A percentile compares a stretch with the other conserved stretches of the same genome.
phyloP scores from a whole-genome alignment of 1,139 yeast genomes.

The Groenewaldozyma sp. region DNA sequence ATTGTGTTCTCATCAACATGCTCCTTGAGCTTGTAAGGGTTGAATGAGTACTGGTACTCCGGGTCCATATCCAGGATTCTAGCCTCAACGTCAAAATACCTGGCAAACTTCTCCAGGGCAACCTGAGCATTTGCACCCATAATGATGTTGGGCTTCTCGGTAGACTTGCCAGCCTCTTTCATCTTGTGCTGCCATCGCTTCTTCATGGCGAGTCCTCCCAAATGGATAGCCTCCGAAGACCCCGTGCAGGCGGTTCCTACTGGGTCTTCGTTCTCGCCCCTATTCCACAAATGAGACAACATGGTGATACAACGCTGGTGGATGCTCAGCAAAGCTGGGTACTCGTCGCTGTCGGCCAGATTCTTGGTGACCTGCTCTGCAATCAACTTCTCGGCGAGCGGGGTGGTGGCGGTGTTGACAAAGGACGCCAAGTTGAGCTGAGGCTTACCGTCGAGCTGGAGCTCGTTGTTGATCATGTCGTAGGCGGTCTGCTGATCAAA shows the following conservation, averaged over 20 bases:
- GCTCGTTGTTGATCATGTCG: slow-evolving; percentile 59
- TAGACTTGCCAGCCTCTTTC: slow-evolving; percentile 41
- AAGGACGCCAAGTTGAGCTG: slow-evolving; percentile 79
- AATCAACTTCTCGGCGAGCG: slow-evolving; percentile 43
- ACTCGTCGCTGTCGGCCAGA: slow-evolving; percentile 88
- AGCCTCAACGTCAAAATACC: slow-evolving; percentile 86
- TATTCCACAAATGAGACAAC: slow-evolving; percentile 73
- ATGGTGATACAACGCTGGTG: slow-evolving; percentile 80
- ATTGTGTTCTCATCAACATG: slow-evolving; percentile 83
- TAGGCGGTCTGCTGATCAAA: slow-evolving; percentile 46
- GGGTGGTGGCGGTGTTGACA: slow-evolving; percentile 66
- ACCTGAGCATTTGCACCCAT: slow-evolving; percentile 97
- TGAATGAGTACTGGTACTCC: slow-evolving; percentile 56
- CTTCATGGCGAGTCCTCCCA: slow-evolving; percentile 89
- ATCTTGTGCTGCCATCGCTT: slow-evolving; percentile 73
- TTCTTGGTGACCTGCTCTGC: slow-evolving; percentile 72
- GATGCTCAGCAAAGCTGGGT: slow-evolving; percentile 73
- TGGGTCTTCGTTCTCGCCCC: slow-evolving; percentile 47
- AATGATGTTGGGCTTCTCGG: slow-evolving; percentile 62
- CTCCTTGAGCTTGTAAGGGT: slow-evolving; percentile 47
- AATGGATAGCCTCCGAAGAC: slow-evolving; percentile 86
- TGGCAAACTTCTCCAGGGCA: slow-evolving; percentile 87
- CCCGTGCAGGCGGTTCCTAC: slow-evolving; percentile 92
- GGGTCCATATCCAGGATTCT: slow-evolving; percentile 59
- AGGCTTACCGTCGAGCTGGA: slow-evolving; percentile 77